phyloP scores from a whole-genome alignment of 352 stramenopile species.

The Achlya hypogyna region DNA sequence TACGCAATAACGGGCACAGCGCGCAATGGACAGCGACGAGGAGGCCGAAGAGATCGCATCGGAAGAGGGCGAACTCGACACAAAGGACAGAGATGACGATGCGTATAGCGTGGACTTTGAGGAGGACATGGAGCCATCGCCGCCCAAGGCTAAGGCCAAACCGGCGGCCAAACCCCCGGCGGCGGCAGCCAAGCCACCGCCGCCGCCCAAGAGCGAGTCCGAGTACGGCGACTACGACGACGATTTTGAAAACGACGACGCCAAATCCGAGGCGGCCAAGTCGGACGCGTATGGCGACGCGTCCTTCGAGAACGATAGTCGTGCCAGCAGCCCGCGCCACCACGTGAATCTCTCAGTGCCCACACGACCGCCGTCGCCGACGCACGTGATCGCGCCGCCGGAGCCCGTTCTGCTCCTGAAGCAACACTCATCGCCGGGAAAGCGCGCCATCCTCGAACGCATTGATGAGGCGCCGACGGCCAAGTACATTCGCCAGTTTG shows the following conservation, averaged over 20 bases:
- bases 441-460: not conserved
- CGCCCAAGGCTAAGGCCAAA: not conserved
- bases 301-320: constrained; percentile 71
- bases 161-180: not conserved
- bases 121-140: constrained; percentile 32
- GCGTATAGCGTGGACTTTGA: constrained; percentile 71
- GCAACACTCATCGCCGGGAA: constrained; percentile 29
- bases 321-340: constrained; percentile 37
- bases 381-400: not conserved
- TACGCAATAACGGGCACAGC: not conserved
- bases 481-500: constrained; percentile 57
- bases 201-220: constrained; percentile 8
- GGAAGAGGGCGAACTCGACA: constrained; percentile 27
- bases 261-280: not conserved
- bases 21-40: constrained; percentile 16
- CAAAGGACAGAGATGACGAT: constrained; percentile 26
- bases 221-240: constrained; percentile 16
- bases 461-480: not conserved
- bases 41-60: constrained; percentile 21
- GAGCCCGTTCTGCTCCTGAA: constrained; percentile 30
- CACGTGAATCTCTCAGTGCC: constrained; percentile 60
- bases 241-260: constrained; percentile 3
- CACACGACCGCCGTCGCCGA: constrained; percentile 22
- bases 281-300: constrained; percentile 31
- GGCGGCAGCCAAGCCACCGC: not conserved